Percentiles rank a stretch among this genome's conserved stretches.
phyloP scores from a whole-genome alignment of 768 basidiomycete genomes.

The Tubosaeta brunneosetosa region DNA sequence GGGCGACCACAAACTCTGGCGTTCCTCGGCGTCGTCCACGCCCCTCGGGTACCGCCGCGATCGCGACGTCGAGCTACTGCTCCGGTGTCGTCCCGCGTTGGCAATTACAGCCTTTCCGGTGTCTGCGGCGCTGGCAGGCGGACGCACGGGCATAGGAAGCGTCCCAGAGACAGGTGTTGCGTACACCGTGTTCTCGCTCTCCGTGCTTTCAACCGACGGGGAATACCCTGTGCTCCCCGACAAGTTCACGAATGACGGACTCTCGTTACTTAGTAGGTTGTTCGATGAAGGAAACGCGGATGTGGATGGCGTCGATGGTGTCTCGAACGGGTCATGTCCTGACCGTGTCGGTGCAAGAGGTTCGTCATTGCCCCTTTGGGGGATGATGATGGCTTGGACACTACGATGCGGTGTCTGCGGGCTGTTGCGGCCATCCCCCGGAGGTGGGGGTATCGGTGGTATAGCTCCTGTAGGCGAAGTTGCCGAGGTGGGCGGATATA shows the following conservation, averaged over 20 bases:
- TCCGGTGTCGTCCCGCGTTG: conserved; percentile 22
- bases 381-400: conserved; percentile 22
- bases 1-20: conserved; percentile 46
- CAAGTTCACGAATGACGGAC: neutral
- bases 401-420: conserved; percentile 12
- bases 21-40: conserved; percentile 59
- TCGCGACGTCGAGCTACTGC: conserved; percentile 42
- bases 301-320: conserved; percentile 28
- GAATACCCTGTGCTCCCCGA: conserved; percentile 1
- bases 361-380: conserved; percentile 26
- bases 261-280: conserved; percentile 5
- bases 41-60: conserved; percentile 43
- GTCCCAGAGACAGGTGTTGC: conserved; percentile 6
- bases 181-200: conserved; percentile 19
- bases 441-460: conserved; percentile 13
- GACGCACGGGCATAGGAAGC: neutral
- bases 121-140: neutral
- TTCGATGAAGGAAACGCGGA: conserved; percentile 23
- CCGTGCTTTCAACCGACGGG: conserved; percentile 5
- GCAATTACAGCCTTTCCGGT: neutral
- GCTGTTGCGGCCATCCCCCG: conserved; percentile 1
- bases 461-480: conserved; percentile 1
- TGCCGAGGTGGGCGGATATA: conserved; percentile 21
- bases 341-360: conserved; percentile 26
- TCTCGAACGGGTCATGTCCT: conserved; percentile 26